Percentiles rank a stretch among this genome's conserved stretches.
These are phyloP conservation scores for Gryganskiella cystojenkinii DNA, from an alignment of 192 early-diverging fungal species.

Conservation along the genomic window DNA sequence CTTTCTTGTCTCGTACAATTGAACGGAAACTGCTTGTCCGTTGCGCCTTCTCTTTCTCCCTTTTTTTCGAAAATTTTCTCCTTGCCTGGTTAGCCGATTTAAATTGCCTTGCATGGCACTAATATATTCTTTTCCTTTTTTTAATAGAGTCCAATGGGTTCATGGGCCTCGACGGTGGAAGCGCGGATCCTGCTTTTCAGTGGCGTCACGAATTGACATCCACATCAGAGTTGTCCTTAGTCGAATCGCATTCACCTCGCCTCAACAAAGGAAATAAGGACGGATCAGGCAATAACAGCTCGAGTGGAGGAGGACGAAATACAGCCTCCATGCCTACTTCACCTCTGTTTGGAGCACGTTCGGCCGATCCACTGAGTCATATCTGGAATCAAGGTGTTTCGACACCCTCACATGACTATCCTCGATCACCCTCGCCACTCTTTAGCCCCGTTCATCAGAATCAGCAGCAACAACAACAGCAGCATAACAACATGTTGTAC, in stretches of 20 bases:
- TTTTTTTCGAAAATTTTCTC: not conserved
- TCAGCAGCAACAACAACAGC: constrained; percentile 2
- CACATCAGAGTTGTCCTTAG: constrained; percentile 7
- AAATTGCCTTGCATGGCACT: not conserved
- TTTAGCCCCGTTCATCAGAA: not conserved
- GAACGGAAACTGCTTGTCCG: no score
- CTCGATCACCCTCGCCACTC: constrained; percentile 14
- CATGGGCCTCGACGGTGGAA: not conserved
- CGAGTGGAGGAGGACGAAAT: constrained; percentile 6
- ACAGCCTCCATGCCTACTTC: constrained; percentile 28
- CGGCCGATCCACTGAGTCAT: constrained; percentile 16
- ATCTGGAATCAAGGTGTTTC: constrained; percentile 17
- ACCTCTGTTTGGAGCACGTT: constrained; percentile 17
- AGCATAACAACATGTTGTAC: constrained; percentile 18
- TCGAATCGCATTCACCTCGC: constrained; percentile 6
- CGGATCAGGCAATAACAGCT: not conserved
- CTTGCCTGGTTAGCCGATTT: not conserved
- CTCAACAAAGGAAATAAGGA: not conserved
- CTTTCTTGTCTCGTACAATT: not conserved
- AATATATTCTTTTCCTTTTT: not conserved
- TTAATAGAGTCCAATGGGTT: constrained; percentile 2
- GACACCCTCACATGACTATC: constrained; percentile 6
- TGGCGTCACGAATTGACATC: constrained; percentile 23
- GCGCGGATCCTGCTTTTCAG: constrained; percentile 12
- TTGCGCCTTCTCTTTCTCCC: not conserved